Evolutionary conservation across 1,284 basidiomycete genomes (phyloP).

Genomic region (Taiwanofungus camphoratus): DNA sequence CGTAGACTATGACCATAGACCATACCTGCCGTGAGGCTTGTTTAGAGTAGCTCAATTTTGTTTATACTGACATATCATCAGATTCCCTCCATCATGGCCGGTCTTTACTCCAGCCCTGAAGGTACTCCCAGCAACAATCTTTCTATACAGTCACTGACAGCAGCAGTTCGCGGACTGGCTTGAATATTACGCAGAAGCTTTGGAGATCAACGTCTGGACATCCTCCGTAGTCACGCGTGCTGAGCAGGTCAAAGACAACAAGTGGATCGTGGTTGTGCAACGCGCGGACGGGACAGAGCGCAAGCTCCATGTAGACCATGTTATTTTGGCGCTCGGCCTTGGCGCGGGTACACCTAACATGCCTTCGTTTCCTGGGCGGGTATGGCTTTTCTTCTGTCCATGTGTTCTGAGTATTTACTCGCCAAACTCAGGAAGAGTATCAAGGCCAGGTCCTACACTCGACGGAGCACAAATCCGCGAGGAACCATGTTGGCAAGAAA

Average conservation of each 20-base stretch:
- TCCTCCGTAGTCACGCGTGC: slow-evolving; percentile 43
- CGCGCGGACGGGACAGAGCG: slow-evolving; percentile 37
- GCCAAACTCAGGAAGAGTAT: slow-evolving; percentile 40
- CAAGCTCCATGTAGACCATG: slow-evolving; percentile 47
- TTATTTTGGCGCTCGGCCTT: slow-evolving; percentile 59
- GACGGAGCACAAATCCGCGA: slow-evolving; percentile 31
- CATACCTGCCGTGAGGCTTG: slow-evolving; percentile 36
- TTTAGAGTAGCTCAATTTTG: not conserved
- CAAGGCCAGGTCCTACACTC: slow-evolving; percentile 38
- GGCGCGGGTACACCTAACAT: slow-evolving; percentile 45
- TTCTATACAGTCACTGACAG: not conserved
- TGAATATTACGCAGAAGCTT: slow-evolving; percentile 55
- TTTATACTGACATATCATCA: slow-evolving; percentile 17
- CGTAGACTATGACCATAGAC: slow-evolving; percentile 51
- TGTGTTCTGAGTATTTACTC: no score
- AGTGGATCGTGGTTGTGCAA: slow-evolving; percentile 50
- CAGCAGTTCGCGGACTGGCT: slow-evolving; percentile 64
- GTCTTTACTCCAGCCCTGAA: slow-evolving; percentile 53
- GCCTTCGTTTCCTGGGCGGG: slow-evolving; percentile 41
- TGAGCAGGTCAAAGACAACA: slow-evolving; percentile 39
- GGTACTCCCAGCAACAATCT: slow-evolving; percentile 20
- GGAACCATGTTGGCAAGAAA: slow-evolving; percentile 39
- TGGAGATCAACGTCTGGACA: slow-evolving; percentile 67
- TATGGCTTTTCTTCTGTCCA: slow-evolving; percentile 12
- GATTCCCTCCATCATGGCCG: slow-evolving; percentile 58